Base-by-base conservation (phyloP, 768 basidiomycete genomes). In the Phaffia australis region DNA sequence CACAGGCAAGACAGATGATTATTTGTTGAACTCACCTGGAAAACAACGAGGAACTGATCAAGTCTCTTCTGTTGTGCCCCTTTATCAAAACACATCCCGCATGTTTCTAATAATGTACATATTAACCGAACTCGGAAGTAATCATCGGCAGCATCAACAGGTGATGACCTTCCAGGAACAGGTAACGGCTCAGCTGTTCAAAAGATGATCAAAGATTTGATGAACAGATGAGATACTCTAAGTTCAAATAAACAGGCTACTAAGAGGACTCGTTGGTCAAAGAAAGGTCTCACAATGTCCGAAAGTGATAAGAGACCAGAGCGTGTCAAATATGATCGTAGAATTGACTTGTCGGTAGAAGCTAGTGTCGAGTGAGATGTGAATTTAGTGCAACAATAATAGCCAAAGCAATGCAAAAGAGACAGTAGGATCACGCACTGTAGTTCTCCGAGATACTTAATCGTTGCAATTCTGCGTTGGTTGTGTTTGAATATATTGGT, bases 71-170 rank as follows among this genome's bases (percentile, higher is more conserved):
- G 89, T 75, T 90, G 88, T 5, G 87, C 85, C 0, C 94, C 95
- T 50, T 86, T 84, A 76, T 97, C 94, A 76, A 99, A 98, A 78
- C 94, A 98, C 83, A 93, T 89, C 23, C 94, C 95, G 74, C 91
- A 93, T 0, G 93, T 90, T 76, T 98, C 94, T 23, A 99, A 80
- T 49, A 99, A 79, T 8, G 87, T 87, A 74, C 95, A 98, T 54
- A 94, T 84, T 61, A 99, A 81, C 16, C 95, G 82, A 64, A 97
- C 76, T 46, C 95, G 85, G 83, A 99, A 99, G 77, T 88, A 98
- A 74, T 99, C 95, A 75, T 97, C 89, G 0, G 89, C 88, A 80
- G 88, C 86, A 74, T 99, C 95, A 63, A 95, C 80, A 3, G 84
- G 77, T 69, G 84, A 87, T 5, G 80, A 74, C 69, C 87, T 84